phyloP scores from a whole-genome alignment of 129 eudicot genomes.

The Artemisia argyi region DNA sequence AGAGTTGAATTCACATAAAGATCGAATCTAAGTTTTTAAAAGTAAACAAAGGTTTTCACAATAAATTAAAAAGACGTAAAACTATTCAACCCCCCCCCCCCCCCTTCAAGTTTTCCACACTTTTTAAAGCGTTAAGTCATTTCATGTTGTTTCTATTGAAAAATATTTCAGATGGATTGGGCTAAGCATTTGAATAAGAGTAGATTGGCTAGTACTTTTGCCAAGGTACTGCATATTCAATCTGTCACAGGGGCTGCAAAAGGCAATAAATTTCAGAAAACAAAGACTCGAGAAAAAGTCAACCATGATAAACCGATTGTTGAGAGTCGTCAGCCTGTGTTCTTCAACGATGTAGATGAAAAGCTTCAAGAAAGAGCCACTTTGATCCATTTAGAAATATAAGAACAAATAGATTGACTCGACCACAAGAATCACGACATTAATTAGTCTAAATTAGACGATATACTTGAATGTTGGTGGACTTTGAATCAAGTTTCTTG shows the following conservation, averaged over 20 bases:
- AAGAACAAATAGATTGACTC: no score
- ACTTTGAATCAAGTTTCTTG: no score
- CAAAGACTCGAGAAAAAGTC: slow-evolving; percentile 36
- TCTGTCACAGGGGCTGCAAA: slow-evolving; percentile 38
- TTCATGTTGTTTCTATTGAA: slow-evolving; percentile 10
- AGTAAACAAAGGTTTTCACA: no score
- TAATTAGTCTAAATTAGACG: no score
- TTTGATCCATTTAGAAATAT: no score
- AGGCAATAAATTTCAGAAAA: slow-evolving; percentile 39
- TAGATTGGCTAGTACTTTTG: slow-evolving; percentile 64
- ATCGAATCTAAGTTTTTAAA: no score
- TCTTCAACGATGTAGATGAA: slow-evolving; percentile 41
- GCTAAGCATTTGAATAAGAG: slow-evolving; percentile 50
- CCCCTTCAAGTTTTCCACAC: no score
- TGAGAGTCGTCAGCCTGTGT: slow-evolving; percentile 14
- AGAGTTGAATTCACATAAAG: no score
- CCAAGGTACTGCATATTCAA: slow-evolving; percentile 77
- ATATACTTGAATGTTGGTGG: no score
- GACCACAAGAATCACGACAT: no score
- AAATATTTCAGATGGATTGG: slow-evolving; percentile 68
- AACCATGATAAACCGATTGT: slow-evolving; percentile 23
- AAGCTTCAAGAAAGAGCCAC: slow-evolving; percentile 34
- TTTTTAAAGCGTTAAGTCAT: neutral
- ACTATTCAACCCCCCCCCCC: no score
- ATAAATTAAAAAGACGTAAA: no score